A percentile compares a stretch with the other conserved stretches of the same genome.
Conservation (phyloP, 148 eudicot genomes). For the Oxyria digyna region DNA sequence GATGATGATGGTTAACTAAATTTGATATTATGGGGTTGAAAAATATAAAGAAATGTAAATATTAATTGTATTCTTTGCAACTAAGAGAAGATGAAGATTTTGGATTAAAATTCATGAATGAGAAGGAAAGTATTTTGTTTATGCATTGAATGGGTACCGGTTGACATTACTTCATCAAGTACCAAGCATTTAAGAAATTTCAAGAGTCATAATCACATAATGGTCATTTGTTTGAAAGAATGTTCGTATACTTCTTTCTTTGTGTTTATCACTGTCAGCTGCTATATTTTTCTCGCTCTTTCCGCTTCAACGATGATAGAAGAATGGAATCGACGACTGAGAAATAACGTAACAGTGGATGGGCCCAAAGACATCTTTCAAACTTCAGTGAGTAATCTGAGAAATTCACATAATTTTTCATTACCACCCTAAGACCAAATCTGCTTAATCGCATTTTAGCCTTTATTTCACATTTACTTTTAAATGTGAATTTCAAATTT, state of each 20-base stretch:
- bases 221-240: background rate
- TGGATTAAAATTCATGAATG: too few species aligned
- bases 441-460: background rate
- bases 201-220: background rate
- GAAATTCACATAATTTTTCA: background rate
- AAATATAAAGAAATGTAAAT: too few species aligned
- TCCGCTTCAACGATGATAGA: slow-evolving; percentile 8
- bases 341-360: slow-evolving; percentile 14
- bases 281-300: background rate
- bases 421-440: background rate
- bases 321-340: slow-evolving; percentile 13
- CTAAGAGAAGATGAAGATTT: too few species aligned
- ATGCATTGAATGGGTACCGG: too few species aligned
- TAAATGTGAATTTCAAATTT: background rate
- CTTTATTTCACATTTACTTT: background rate
- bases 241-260: background rate
- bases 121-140: too few species aligned
- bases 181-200: too few species aligned
- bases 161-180: too few species aligned
- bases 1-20: too few species aligned
- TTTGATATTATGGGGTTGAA: too few species aligned
- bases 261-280: background rate
- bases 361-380: slow-evolving; percentile 3
- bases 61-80: too few species aligned
- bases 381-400: slow-evolving; percentile 18